Evolutionary conservation across 2,329 filamentous ascomycete genomes (phyloP), one percentile per base, ranked within the genome.

Genomic region (Didymella pomorum): DNA sequence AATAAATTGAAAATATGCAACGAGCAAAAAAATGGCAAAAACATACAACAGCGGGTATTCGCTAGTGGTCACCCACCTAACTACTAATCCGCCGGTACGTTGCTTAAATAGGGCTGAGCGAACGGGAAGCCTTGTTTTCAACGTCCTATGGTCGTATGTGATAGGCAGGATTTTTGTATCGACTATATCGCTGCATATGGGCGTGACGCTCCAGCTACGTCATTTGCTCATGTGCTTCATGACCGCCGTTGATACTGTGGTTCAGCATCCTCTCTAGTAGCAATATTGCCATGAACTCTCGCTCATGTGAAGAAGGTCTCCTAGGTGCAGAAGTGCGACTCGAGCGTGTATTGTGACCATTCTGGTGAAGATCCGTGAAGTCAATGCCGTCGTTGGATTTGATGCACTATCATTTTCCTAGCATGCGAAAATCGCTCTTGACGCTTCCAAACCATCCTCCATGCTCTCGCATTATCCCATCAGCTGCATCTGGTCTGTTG

Each of bases 401-500:
- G 23, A 43, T 43, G 41, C 41, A 18, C 41, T 43, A 43, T 43
- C 41, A 10, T 43, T 12, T n/a, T 21, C 41, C 18, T 10, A 43
- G 23, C 41, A 25, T 23, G 37, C 37, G 20, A 6, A 11, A 4
- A 14, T 9, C 20, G 20, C 18, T 41, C 20, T 16, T 23, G 37
- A 41, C 37, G 10, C 8, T 21, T 12, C 18, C 37, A n/a, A 25
- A 8, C 21, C 2, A 25, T 7, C 2, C 11, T 25, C 21, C 39
- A 23, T 12, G 12, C 10, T 25, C 12, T 16, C 16, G 12, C 20
- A 12, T n/a, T 31, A 95, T 14, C 95, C 95, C 95, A 99, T 99
- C 69, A 99, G 81, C 81, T 99, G 95, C 73, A 92, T 84, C 68
- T 95, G 84, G 80, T 98, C 94, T 70, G 93, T 89, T 0, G 95